A percentile compares a stretch with the other conserved stretches of the same genome.
These are phyloP conservation scores for Bipolaris zeicola DNA, from an alignment of 2,329 filamentous ascomycete genomes.

Conservation along the genomic window DNA sequence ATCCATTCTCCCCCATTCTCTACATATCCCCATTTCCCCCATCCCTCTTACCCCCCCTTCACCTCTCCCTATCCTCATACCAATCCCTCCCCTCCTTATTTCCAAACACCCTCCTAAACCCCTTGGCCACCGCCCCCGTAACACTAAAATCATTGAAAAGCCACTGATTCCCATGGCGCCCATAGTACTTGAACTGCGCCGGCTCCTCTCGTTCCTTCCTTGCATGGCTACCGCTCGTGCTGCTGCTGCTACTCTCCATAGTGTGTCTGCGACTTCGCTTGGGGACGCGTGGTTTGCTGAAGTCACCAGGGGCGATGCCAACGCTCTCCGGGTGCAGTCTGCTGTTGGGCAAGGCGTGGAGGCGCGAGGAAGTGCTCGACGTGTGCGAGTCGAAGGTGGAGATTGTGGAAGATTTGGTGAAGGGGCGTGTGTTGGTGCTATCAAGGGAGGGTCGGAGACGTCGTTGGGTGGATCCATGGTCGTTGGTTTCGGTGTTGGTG, in stretches of 20 bases:
- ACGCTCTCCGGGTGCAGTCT: constrained; percentile 20
- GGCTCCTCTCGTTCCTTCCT: constrained; percentile 22
- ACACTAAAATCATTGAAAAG: constrained; percentile 48
- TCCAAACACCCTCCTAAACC: constrained; percentile 36
- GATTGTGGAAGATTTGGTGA: constrained; percentile 37
- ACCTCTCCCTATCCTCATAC: constrained; percentile 18
- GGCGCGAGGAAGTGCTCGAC: constrained; percentile 21
- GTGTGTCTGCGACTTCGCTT: constrained; percentile 23
- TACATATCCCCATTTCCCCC: background rate
- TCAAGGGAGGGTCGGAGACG: constrained; percentile 38
- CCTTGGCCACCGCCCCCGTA: constrained; percentile 39
- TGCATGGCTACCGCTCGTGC: background rate
- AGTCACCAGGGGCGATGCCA: constrained; percentile 30
- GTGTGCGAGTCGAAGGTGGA: constrained; percentile 28
- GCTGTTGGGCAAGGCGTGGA: constrained; percentile 29
- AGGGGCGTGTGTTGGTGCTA: constrained; percentile 21
- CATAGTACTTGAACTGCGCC: constrained; percentile 42
- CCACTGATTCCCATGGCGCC: constrained; percentile 47
- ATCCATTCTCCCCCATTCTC: background rate
- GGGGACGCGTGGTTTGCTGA: constrained; percentile 35
- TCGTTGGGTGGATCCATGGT: constrained; percentile 19
- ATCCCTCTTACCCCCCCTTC: too few relatives aligned
- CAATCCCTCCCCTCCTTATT: constrained; percentile 17
- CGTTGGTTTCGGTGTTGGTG: background rate
- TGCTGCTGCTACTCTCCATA: constrained; percentile 24